A percentile compares a stretch with the other conserved stretches of the same genome.
These are phyloP conservation scores for Fusarium ambrosium DNA, from an alignment of 2,329 filamentous ascomycete genomes.

Conservation along the genomic window DNA sequence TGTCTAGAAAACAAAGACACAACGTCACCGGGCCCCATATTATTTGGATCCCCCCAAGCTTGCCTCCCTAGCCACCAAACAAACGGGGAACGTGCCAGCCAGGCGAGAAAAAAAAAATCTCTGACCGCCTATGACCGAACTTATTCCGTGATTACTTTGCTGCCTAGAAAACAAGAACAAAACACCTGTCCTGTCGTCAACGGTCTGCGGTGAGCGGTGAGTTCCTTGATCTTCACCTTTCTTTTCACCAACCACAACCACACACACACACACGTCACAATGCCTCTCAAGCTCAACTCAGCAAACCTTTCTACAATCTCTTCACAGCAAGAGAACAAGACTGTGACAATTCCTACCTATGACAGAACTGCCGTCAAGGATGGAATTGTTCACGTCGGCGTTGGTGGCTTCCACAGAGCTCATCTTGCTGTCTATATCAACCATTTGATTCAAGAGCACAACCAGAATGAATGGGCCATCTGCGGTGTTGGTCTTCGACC, in stretches of 20 bases:
- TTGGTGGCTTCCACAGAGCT: conserved; percentile 68
- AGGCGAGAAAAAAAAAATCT: neutral
- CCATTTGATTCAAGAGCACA: conserved; percentile 61
- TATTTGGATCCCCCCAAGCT: neutral
- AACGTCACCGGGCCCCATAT: conserved; percentile 1
- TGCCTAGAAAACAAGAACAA: conserved; percentile 27
- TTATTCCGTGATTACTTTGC: conserved; percentile 31
- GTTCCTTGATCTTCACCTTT: conserved; percentile 18
- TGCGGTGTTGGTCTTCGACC: conserved; percentile 66
- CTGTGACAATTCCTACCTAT: conserved; percentile 57
- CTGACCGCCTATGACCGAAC: conserved; percentile 30
- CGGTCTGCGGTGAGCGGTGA: conserved; percentile 38
- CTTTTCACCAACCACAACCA: neutral
- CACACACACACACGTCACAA: conserved; percentile 7
- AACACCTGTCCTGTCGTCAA: conserved; percentile 10
- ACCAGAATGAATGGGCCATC: conserved; percentile 62
- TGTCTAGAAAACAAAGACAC: neutral
- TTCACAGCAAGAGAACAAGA: conserved; percentile 37
- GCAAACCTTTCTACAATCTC: conserved; percentile 42
- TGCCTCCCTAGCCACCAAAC: conserved; percentile 26
- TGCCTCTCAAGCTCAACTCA: conserved; percentile 48
- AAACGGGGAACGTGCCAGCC: conserved; percentile 30
- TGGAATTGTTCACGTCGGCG: conserved; percentile 67
- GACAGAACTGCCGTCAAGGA: conserved; percentile 62
- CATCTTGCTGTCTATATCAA: conserved; percentile 67